phyloP scores from a whole-genome alignment of 2,329 filamentous ascomycete genomes.

The Chrysoporthe austroafricana region DNA sequence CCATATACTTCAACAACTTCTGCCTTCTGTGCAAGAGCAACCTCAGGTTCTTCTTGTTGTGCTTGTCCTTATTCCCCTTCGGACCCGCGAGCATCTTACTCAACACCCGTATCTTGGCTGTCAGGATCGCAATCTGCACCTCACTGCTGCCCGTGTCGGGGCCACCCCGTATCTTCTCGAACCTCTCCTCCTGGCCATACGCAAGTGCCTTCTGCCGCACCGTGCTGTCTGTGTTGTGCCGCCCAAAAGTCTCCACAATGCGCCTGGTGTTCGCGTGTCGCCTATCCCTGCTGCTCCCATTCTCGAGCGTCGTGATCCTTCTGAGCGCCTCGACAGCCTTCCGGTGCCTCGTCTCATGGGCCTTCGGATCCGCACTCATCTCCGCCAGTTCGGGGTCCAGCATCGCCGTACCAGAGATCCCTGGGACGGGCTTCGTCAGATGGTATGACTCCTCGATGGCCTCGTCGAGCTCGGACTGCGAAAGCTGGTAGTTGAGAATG shows the following conservation, averaged over 20 bases:
- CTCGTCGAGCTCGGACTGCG: conserved; percentile 65
- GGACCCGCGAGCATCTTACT: conserved; percentile 71
- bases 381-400: conserved; percentile 6
- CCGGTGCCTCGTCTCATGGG: conserved; percentile 61
- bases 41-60: conserved; percentile 89
- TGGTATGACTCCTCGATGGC: conserved; percentile 70
- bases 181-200: conserved; percentile 45
- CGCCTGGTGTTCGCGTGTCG: conserved; percentile 82
- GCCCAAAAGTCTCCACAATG: conserved; percentile 85
- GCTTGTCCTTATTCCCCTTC: conserved; percentile 80
- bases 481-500: conserved; percentile 78
- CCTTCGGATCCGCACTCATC: conserved; percentile 37
- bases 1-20: conserved; percentile 84
- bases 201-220: conserved; percentile 66
- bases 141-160: conserved; percentile 94
- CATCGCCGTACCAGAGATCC: not conserved
- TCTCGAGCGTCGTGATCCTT: conserved; percentile 77
- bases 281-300: conserved; percentile 77
- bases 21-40: conserved; percentile 87
- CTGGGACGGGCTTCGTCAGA: conserved; percentile 62
- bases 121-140: conserved; percentile 96
- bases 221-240: conserved; percentile 80
- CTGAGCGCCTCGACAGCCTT: conserved; percentile 76
- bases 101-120: conserved; percentile 86
- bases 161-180: conserved; percentile 66